phyloP scores from a whole-genome alignment of 768 basidiomycete genomes.

The Nidula microcarpa region DNA sequence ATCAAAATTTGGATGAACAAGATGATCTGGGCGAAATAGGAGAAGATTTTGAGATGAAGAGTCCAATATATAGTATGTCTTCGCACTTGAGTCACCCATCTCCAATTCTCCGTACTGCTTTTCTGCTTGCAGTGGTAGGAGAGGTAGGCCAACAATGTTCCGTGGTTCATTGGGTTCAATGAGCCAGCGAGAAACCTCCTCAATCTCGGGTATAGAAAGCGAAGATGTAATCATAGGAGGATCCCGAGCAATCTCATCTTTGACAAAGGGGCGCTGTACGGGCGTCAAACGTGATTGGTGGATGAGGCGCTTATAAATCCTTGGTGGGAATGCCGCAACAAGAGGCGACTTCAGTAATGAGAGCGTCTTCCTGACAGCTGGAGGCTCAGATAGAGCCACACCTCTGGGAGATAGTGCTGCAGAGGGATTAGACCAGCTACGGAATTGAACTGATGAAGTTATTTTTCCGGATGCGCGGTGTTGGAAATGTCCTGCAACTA shows the following conservation, averaged over 20 bases:
- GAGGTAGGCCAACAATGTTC: slow-evolving; percentile 14
- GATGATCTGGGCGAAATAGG: not conserved
- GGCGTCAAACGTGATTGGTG: slow-evolving; percentile 6
- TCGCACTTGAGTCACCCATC: not conserved
- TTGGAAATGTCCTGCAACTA: too few species aligned
- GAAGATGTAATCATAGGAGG: slow-evolving; percentile 4
- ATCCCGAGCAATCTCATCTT: slow-evolving; percentile 13
- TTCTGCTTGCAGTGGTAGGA: slow-evolving; percentile 3
- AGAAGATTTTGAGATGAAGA: not conserved
- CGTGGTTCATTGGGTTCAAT: slow-evolving; percentile 3
- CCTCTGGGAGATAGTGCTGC: too few species aligned
- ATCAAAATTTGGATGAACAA: not conserved
- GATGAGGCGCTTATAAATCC: too few species aligned
- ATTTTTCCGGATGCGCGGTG: too few species aligned
- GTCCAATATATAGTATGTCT: not conserved
- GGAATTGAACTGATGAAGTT: too few species aligned
- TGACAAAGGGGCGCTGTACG: slow-evolving; percentile 22
- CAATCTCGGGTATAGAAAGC: slow-evolving; percentile 14
- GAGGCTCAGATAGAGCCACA: too few species aligned
- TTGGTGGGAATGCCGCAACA: too few species aligned
- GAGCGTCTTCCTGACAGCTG: too few species aligned
- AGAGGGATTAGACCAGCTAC: too few species aligned
- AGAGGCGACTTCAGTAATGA: too few species aligned
- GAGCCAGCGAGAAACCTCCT: slow-evolving; percentile 7
- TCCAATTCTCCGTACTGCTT: slow-evolving; percentile 23